Base-by-base conservation (phyloP, 192 early-diverging fungal species). In the Kappamyces sp. region DNA sequence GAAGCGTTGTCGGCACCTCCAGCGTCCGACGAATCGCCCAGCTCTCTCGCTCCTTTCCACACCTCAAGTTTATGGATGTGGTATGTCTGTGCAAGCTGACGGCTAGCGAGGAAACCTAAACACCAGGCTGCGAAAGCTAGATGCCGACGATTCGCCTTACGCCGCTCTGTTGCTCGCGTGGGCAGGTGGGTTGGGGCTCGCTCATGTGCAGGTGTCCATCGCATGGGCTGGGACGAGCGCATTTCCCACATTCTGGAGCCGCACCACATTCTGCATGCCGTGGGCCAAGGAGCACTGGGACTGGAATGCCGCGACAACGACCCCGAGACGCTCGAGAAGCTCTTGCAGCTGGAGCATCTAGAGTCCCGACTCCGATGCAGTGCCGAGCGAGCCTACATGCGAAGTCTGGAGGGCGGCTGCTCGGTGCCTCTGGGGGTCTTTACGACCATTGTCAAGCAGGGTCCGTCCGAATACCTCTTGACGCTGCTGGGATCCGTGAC, bases 361-460 rank as follows among this genome's bases (percentile, higher is more conserved):
- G 68, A 67, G 3, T 84, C 91, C 0, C 66, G 83, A 36, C 51
- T 92, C 31, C 66, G 79, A 44, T 92, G 90, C 55, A 65, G 77
- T 39, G 85, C 88, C 6, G 93, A 98, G 66, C 89, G 92, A 9
- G 73, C 84, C 39, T 78, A 94, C 62, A 92, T 95, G 91, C 52
- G 72, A 1, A 76, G 69, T 36, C 71, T 98, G 31, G 91, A 98
- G 74, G 95, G 95, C 40, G 95, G 95, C 2, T 98, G 95, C 75
- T 88, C 83, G 49, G 92, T 98, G 46, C 93, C 95, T 2, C 85
- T 97, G 61, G 95, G 93, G 37, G 92, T 94, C 10, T 80, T 53
- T 65, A 78, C 74, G 35, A 51, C 63, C 12, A 13, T 66, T 10
- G 58, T 15, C 5, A 6, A 54, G 31, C 42, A 5, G 7, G 55